These are phyloP conservation scores for Leucaena leucocephala DNA, from an alignment of 306 rosid genomes.

Conservation along the genomic window DNA sequence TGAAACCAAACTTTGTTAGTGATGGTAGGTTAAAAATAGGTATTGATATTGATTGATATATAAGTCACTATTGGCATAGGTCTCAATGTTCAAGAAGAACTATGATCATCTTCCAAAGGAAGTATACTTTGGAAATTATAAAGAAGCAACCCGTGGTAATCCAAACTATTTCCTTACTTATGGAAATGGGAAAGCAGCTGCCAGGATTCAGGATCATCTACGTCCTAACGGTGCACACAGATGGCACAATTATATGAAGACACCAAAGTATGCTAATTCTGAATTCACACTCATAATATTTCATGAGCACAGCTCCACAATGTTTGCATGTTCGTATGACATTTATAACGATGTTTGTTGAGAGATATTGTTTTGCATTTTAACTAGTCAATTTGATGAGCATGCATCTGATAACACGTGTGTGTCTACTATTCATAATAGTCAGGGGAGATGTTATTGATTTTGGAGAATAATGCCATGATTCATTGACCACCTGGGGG, in stretches of 20 bases:
- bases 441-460: constrained; percentile 26
- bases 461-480: constrained; percentile 27
- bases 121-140: constrained; percentile 84
- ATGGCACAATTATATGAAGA: constrained; percentile 98
- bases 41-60: constrained; percentile 20
- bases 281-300: constrained; percentile 9
- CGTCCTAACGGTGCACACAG: constrained; percentile 99
- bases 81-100: constrained; percentile 97
- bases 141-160: constrained; percentile 92
- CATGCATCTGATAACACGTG: constrained; percentile 4
- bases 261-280: constrained; percentile 69
- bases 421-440: neutral
- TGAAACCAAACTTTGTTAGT: constrained; percentile 17
- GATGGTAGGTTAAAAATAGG: neutral
- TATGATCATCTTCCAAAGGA: constrained; percentile 96
- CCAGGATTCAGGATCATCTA: constrained; percentile 93
- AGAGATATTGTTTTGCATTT: constrained; percentile 12
- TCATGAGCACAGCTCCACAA: constrained; percentile 16
- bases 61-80: constrained; percentile 51
- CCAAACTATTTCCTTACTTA: constrained; percentile 95
- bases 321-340: neutral
- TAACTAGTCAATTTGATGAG: neutral
- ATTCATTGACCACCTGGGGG: neutral
- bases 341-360: neutral
- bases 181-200: constrained; percentile 98